These are phyloP conservation scores for Pyricularia pennisetigena DNA, from an alignment of 2,329 filamentous ascomycete genomes.

Conservation along the genomic window DNA sequence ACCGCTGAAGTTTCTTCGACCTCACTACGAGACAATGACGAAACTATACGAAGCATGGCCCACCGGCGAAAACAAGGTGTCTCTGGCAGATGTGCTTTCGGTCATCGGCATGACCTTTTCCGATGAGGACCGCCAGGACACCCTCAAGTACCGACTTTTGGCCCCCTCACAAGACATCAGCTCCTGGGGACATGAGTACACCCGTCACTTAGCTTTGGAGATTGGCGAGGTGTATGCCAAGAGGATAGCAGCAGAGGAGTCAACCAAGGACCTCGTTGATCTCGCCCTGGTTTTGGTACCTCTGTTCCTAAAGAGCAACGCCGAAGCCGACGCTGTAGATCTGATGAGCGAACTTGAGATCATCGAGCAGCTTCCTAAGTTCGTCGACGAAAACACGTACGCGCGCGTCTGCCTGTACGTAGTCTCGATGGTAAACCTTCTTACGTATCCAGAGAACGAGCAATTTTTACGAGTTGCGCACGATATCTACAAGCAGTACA, in stretches of 20 bases:
- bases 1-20: constrained; percentile 93
- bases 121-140: constrained; percentile 91
- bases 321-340: constrained; percentile 95
- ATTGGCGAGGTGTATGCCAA: constrained; percentile 92
- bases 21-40: constrained; percentile 85
- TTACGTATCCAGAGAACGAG: constrained; percentile 96
- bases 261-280: constrained; percentile 74
- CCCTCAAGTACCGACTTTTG: constrained; percentile 87
- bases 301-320: constrained; percentile 93
- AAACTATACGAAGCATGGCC: constrained; percentile 87
- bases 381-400: constrained; percentile 91
- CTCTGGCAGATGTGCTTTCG: constrained; percentile 88
- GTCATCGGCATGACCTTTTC: constrained; percentile 99
- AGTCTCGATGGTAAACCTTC: constrained; percentile 95
- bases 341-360: constrained; percentile 96
- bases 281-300: constrained; percentile 80
- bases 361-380: constrained; percentile 82
- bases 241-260: constrained; percentile 75
- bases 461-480: constrained; percentile 89
- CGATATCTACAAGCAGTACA: constrained; percentile 86
- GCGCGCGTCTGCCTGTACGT: constrained; percentile 92
- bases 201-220: constrained; percentile 87
- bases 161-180: constrained; percentile 86
- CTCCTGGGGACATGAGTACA: constrained; percentile 98
- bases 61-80: constrained; percentile 72